phyloP scores from a whole-genome alignment of 1,139 yeast species.

The Wickerhamiella pararugosa region DNA sequence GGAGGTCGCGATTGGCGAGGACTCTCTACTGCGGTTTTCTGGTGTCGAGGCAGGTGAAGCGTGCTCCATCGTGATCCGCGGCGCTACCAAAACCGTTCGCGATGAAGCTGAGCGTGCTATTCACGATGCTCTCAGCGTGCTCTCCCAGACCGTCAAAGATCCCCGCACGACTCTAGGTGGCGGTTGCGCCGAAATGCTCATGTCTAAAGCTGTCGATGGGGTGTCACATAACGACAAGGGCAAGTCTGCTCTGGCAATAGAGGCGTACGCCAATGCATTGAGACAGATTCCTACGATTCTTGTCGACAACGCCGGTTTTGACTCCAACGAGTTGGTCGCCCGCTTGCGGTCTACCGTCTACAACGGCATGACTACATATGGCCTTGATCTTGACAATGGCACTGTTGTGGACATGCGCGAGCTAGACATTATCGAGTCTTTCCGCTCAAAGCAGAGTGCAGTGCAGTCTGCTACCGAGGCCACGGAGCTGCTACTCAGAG shows the following conservation, averaged over 20 bases:
- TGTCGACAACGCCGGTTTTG: slow-evolving; percentile 96
- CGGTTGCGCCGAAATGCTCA: slow-evolving; percentile 95
- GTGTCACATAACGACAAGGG: slow-evolving; percentile 90
- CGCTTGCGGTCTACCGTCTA: slow-evolving; percentile 85
- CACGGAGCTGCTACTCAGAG: slow-evolving; percentile 86
- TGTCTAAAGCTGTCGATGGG: slow-evolving; percentile 95
- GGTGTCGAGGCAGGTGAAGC: slow-evolving; percentile 96
- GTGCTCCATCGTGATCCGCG: slow-evolving; percentile 88
- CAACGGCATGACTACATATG: slow-evolving; percentile 83
- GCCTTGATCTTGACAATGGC: slow-evolving; percentile 76
- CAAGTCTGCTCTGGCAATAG: slow-evolving; percentile 86
- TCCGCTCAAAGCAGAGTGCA: slow-evolving; percentile 81
- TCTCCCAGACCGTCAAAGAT: slow-evolving; percentile 88
- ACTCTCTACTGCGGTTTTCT: slow-evolving; percentile 67
- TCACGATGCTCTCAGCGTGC: slow-evolving; percentile 91
- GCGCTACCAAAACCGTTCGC: slow-evolving; percentile 90
- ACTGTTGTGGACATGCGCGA: slow-evolving; percentile 87
- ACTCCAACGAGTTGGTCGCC: slow-evolving; percentile 82
- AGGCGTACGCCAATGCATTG: slow-evolving; percentile 84
- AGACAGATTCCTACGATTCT: slow-evolving; percentile 90
- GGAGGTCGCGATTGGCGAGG: slow-evolving; percentile 87
- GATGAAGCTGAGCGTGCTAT: slow-evolving; percentile 96
- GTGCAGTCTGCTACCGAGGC: slow-evolving; percentile 97
- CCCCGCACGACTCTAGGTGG: slow-evolving; percentile 96
- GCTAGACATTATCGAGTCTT: slow-evolving; percentile 82